phyloP scores from a whole-genome alignment of 2,329 filamentous ascomycete genomes.

The Passalora sequoiae region DNA sequence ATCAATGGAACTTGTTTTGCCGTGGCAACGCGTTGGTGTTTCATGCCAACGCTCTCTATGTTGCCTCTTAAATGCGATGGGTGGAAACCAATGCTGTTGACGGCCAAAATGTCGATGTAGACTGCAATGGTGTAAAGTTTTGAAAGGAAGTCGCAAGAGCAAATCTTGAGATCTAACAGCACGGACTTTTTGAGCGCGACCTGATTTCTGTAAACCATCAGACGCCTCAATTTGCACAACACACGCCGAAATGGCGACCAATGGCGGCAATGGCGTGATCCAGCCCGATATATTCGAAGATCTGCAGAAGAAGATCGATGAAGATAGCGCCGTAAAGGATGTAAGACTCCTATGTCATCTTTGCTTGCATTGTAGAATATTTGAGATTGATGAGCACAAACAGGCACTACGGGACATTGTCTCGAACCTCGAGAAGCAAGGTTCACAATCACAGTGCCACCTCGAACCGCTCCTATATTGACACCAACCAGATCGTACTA shows the following conservation, averaged over 20 bases:
- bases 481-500: constrained; percentile 56
- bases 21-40: too few relatives aligned
- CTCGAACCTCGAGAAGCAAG: constrained; percentile 66
- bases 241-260: constrained; percentile 13
- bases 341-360: too few relatives aligned
- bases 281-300: constrained; percentile 65
- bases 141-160: too few relatives aligned
- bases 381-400: too few relatives aligned
- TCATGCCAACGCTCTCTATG: too few relatives aligned
- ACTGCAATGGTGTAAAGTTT: too few relatives aligned
- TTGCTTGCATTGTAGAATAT: too few relatives aligned
- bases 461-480: background rate
- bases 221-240: background rate
- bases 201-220: background rate
- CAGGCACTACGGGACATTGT: constrained; percentile 73
- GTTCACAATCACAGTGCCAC: constrained; percentile 5
- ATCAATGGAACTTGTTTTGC: too few relatives aligned
- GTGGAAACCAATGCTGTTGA: too few relatives aligned
- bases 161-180: too few relatives aligned
- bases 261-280: constrained; percentile 35
- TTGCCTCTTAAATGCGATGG: too few relatives aligned
- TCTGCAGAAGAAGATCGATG: constrained; percentile 83
- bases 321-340: constrained; percentile 76
- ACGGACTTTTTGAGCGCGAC: constrained; percentile 3
- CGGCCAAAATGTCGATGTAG: too few relatives aligned